phyloP scores from a whole-genome alignment of 805 yeast species.

The Saturnispora quitensis region DNA sequence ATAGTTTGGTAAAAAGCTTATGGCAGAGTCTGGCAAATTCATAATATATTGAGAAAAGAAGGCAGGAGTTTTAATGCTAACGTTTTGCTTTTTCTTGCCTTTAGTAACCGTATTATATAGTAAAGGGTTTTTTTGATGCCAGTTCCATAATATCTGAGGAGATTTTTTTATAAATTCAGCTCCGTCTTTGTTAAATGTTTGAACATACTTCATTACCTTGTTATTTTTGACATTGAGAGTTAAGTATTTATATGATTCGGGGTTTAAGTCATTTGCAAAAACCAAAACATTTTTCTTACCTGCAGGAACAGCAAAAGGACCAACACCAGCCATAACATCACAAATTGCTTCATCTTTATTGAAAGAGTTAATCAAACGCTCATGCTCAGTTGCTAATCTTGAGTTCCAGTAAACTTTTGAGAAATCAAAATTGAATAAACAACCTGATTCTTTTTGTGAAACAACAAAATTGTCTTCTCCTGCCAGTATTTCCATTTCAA shows the following conservation, averaged over 20 bases:
- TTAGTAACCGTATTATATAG: constrained; percentile 29
- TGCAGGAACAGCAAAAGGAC: constrained; percentile 96
- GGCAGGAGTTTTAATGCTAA: constrained; percentile 36
- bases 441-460: constrained; percentile 80
- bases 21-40: constrained; percentile 93
- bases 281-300: constrained; percentile 75
- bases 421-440: constrained; percentile 81
- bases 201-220: constrained; percentile 50
- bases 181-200: constrained; percentile 70
- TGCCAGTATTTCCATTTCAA: constrained; percentile 88
- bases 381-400: constrained; percentile 88
- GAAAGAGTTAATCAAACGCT: constrained; percentile 51
- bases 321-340: constrained; percentile 98
- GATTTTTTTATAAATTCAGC: constrained; percentile 65
- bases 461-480: constrained; percentile 72
- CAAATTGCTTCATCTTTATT: constrained; percentile 71
- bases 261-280: constrained; percentile 89
- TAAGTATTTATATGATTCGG: constrained; percentile 70
- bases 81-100: constrained; percentile 8
- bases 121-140: constrained; percentile 29
- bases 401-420: constrained; percentile 97
- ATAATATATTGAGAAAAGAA: constrained; percentile 70
- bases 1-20: constrained; percentile 70
- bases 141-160: constrained; percentile 41
- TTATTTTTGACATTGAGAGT: constrained; percentile 54